Evolutionary conservation across 2,329 filamentous ascomycete genomes (phyloP).

Genomic region (Botrytis fabae): DNA sequence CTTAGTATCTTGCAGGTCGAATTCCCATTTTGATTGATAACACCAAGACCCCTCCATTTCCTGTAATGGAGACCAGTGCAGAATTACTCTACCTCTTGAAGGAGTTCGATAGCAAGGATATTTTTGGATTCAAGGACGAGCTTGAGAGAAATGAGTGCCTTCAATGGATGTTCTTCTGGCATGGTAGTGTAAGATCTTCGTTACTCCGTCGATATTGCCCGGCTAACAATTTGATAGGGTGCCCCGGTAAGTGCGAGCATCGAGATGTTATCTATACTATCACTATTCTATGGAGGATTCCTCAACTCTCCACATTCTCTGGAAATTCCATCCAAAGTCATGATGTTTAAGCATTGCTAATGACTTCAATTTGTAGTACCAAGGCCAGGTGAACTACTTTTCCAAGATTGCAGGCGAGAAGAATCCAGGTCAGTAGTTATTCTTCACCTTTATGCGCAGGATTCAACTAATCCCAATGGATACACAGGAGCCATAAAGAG

Average conservation of each 20-base stretch:
- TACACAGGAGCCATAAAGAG: slow-evolving; percentile 48
- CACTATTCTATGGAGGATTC: background rate
- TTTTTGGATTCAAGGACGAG: slow-evolving; percentile 53
- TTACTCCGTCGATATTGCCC: background rate
- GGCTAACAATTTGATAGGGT: slow-evolving; percentile 4
- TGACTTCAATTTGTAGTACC: slow-evolving; percentile 5
- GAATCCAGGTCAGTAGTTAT: slow-evolving; percentile 7
- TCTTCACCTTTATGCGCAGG: background rate
- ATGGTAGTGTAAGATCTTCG: slow-evolving; percentile 44
- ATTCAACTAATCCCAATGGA: background rate
- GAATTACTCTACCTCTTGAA: slow-evolving; percentile 54
- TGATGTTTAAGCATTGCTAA: background rate
- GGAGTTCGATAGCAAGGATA: slow-evolving; percentile 48
- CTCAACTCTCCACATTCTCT: background rate
- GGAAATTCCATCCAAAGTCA: background rate
- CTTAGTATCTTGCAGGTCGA: slow-evolving; percentile 37
- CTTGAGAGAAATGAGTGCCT: slow-evolving; percentile 50
- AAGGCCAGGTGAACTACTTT: slow-evolving; percentile 24
- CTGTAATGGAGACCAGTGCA: slow-evolving; percentile 55
- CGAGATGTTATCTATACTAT: background rate
- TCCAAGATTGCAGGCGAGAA: slow-evolving; percentile 17
- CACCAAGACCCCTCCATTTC: slow-evolving; percentile 49
- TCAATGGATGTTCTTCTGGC: slow-evolving; percentile 59
- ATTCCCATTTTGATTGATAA: slow-evolving; percentile 55
- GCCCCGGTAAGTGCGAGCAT: background rate